A percentile compares a stretch with the other conserved stretches of the same genome.
Conservation (phyloP, 2,329 filamentous ascomycete genomes). For the Diaporthe vaccinii region DNA sequence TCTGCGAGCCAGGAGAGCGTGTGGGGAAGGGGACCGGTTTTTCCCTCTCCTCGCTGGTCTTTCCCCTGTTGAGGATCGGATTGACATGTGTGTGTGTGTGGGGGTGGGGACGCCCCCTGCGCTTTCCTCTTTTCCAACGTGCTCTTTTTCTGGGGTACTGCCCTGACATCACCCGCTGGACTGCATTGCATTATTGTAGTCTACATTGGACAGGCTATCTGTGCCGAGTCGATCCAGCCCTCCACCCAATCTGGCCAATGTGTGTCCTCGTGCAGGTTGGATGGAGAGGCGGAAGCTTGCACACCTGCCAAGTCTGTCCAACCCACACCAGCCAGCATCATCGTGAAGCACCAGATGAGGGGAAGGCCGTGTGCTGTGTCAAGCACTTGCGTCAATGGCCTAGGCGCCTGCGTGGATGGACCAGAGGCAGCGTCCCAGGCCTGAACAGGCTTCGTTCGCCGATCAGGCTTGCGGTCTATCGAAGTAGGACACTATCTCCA, state of each 20-base stretch:
- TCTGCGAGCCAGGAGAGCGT: not conserved
- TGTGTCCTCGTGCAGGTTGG: not conserved
- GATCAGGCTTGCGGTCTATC: not conserved
- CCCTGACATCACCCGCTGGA: slow-evolving; percentile 17
- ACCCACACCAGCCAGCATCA: slow-evolving; percentile 18
- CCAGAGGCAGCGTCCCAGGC: not conserved
- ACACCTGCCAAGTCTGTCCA: not conserved
- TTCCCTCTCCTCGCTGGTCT: not conserved
- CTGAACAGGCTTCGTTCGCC: slow-evolving; percentile 16
- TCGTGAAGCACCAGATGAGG: slow-evolving; percentile 16
- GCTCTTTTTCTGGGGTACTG: slow-evolving; percentile 10
- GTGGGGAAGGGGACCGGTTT: not conserved
- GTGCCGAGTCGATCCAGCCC: not conserved
- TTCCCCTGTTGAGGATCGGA: slow-evolving; percentile 22
- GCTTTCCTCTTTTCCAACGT: not conserved
- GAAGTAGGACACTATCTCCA: slow-evolving; percentile 10
- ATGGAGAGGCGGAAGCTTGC: slow-evolving; percentile 7
- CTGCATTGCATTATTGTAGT: not conserved
- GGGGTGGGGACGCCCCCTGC: slow-evolving; percentile 1
- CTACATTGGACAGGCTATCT: not conserved
- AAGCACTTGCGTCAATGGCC: slow-evolving; percentile 15
- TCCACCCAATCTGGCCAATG: not conserved
- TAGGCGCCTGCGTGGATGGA: not conserved
- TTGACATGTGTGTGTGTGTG: not conserved
- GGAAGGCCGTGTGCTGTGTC: slow-evolving; percentile 5